Conservation (phyloP, 805 yeast genomes). For the Wickerhamomyces alni region DNA sequence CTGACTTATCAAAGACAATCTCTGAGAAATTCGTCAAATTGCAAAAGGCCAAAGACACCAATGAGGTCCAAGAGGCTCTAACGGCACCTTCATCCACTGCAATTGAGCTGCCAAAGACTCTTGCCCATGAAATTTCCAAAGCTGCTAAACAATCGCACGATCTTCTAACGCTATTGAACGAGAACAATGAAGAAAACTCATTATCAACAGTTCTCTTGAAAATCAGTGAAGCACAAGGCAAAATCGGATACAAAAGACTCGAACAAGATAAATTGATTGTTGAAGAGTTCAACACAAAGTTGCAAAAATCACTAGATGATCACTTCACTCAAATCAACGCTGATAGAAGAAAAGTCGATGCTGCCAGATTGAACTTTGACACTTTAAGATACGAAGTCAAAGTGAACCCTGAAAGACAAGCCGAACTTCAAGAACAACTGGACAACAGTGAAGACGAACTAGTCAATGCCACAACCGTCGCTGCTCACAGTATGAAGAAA, state of each 20-base stretch:
- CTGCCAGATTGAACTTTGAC: constrained; percentile 66
- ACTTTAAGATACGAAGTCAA: constrained; percentile 55
- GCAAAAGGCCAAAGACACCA: constrained; percentile 58
- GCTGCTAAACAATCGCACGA: constrained; percentile 48
- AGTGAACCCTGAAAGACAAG: constrained; percentile 18
- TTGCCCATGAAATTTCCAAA: constrained; percentile 63
- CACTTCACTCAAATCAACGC: constrained; percentile 56
- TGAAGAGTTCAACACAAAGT: constrained; percentile 50
- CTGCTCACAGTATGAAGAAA: constrained; percentile 74
- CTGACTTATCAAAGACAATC: constrained; percentile 53
- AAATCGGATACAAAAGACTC: constrained; percentile 61
- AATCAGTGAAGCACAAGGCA: constrained; percentile 50
- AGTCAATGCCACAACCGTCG: constrained; percentile 70
- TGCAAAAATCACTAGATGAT: constrained; percentile 45
- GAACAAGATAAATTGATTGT: constrained; percentile 64
- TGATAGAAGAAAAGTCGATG: constrained; percentile 62
- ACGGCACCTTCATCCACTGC: constrained; percentile 23
- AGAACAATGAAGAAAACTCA: constrained; percentile 25
- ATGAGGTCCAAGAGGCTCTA: constrained; percentile 57
- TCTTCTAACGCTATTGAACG: constrained; percentile 28
- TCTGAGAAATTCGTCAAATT: constrained; percentile 52
- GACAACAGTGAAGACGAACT: constrained; percentile 71
- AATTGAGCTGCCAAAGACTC: constrained; percentile 53
- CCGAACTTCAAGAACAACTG: constrained; percentile 19
- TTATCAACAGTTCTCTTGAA: constrained; percentile 28